Evolutionary conservation across 805 yeast genomes (phyloP), one percentile per base, ranked within the genome.

Genomic region (Hanseniaspora valbyensis): DNA sequence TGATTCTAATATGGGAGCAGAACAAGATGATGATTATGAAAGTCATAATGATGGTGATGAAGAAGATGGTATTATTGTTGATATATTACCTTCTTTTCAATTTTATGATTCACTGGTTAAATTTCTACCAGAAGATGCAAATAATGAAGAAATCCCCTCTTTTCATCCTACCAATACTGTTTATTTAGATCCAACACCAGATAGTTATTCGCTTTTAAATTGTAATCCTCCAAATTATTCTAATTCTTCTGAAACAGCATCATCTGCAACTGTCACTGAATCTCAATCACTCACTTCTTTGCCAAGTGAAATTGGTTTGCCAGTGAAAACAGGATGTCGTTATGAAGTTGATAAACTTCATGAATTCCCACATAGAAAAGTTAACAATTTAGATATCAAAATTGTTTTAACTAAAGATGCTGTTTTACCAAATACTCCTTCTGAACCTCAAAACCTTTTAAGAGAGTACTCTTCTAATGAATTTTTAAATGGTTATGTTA

Each of bases 401-500:
- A 58, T 59, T 19, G 41, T 54, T n/a, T 33, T 58, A 2, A 59
- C 61, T 4, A 58, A 57, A 39, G 51, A 53, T 28, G 55, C 59
- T 0, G 56, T 61, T 3, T 44, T 50, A n/a, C 60, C 60, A 16
- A 58, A 58, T 33, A 28, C 42, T 13, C 45, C 41, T 14, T 56
- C 58, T 12, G 61, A 62, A 30, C 53, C 58, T n/a, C 71, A 68
- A 45, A 57, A 61, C 14, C 59, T 66, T 0, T 53, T 69, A 16
- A 63, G 63, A 39, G 80, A 76, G 55, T 79, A 70, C 56, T 72
- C 71, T 33, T 76, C 77, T 22, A 81, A 81, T 18, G 83, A 78
- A 55, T 64, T 65, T 16, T 61, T 79, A 6, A 68, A 72, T 54
- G 85, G 85, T 1, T 72, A 69, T 53, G 64, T 74, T 7, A 55